Conservation (phyloP, 371 early-diverging fungal species). For the Synchytrium microbalum region DNA sequence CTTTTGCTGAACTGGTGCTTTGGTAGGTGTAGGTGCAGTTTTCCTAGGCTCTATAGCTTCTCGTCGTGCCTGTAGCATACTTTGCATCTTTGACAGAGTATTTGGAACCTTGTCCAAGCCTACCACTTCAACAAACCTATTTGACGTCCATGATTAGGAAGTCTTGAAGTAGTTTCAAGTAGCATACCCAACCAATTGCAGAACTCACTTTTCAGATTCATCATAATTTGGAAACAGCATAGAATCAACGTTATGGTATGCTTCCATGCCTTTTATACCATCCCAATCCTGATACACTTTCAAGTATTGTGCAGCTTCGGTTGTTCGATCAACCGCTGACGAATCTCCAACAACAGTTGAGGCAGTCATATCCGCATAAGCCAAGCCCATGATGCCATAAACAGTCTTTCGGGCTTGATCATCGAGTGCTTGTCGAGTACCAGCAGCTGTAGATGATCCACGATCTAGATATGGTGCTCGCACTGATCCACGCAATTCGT, state of each 20-base stretch:
- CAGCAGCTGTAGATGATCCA: background rate
- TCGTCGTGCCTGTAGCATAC: background rate
- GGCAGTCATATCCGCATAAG: background rate
- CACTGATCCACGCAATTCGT: background rate
- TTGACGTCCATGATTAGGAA: background rate
- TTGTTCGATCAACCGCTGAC: background rate
- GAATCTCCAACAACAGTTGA: background rate
- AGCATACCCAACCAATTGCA: background rate
- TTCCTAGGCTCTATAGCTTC: background rate
- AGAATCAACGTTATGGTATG: background rate
- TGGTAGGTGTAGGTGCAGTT: background rate
- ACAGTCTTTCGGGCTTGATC: background rate
- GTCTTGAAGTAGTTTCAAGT: background rate
- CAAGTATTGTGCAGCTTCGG: background rate
- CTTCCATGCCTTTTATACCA: background rate
- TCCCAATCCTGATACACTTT: background rate
- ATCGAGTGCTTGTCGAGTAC: background rate
- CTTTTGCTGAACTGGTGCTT: background rate
- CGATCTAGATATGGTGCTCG: background rate
- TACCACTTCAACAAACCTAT: background rate
- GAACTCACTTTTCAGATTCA: background rate
- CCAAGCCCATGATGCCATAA: background rate
- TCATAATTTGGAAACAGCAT: background rate
- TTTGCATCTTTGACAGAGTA: background rate
- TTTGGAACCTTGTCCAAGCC: background rate